Base-by-base conservation (phyloP, 177 flowering plant genomes). In the Vitis hybrid region DNA sequence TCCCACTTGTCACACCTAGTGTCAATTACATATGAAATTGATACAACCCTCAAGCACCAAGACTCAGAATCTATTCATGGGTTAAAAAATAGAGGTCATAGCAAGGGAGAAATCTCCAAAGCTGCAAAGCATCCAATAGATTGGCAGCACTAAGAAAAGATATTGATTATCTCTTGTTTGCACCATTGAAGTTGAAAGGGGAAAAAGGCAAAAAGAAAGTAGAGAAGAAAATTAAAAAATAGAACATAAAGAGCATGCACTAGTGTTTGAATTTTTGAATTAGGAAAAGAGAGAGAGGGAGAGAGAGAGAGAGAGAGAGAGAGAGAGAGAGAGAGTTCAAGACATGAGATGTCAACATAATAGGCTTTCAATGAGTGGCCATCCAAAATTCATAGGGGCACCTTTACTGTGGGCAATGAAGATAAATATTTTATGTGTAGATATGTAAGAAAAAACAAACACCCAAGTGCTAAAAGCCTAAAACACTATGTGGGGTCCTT, bases 271-370 rank as follows among this genome's bases (percentile, higher is more conserved):
- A 62, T 62, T 13, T 33, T 62, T 22, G 11, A 39, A 63, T 63
- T 39, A 12, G 29, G 16, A 10, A 20, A 22, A 50, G 39, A 60
- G 29, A 6, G 6, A 39, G 45, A 39, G 5, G 8, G 45, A 33
- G 45, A 33, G 45, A 50, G 39, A 59, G 29, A 39, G 6, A 39
- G 45, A 39, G 5, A 1, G 45, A 33, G 45, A 33, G 45, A 19
- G 45, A 0, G 45, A 5, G 45, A 33, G 26, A 22, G 26, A 22
- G 26, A 39, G 45, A 39, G 45, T 39, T 51, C 7, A 65, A 58
- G 64, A 58, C 26, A 33, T 26, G 19, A 65, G 62, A 67, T 72
- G 75, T 67, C 75, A 72, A 72, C 75, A 72, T 66, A n/a, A 16
- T 18, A 49, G 15, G 18, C 53, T 65, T 49, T 50, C 55, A 55